phyloP scores from a whole-genome alignment of 1,139 yeast genomes.

The Lodderomyces pseudojiufengensis region DNA sequence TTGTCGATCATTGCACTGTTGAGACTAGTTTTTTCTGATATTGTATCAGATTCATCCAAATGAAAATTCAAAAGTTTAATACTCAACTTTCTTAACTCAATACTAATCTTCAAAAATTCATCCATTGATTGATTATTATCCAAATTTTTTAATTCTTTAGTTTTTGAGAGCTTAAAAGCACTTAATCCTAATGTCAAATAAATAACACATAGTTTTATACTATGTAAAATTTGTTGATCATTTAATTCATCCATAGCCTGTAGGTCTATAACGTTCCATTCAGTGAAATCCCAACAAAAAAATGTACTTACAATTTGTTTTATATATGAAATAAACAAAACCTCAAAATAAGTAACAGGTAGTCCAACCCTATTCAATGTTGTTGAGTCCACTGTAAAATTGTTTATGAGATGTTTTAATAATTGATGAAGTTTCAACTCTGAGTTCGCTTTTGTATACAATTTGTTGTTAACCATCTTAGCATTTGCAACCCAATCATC shows the following conservation, averaged over 20 bases:
- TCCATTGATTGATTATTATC: constrained; percentile 20
- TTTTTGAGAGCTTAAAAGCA: constrained; percentile 19
- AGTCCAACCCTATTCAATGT: constrained; percentile 22
- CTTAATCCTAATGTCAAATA: constrained; percentile 27
- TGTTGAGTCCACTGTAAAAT: constrained; percentile 19
- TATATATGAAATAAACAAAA: constrained; percentile 28
- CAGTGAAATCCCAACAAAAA: constrained; percentile 21
- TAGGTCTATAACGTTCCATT: constrained; percentile 16
- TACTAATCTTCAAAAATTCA: constrained; percentile 27
- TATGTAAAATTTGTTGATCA: constrained; percentile 8
- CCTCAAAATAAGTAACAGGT: constrained; percentile 26
- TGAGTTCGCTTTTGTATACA: constrained; percentile 14
- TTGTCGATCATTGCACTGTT: constrained; percentile 10
- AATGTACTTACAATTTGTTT: constrained; percentile 31
- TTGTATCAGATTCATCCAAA: constrained; percentile 41
- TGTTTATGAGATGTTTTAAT: constrained; percentile 18
- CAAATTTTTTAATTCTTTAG: constrained; percentile 8
- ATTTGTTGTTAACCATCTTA: constrained; percentile 17
- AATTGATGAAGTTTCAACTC: constrained; percentile 16
- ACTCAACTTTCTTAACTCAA: constrained; percentile 37
- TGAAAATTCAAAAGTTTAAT: constrained; percentile 37
- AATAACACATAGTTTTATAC: constrained; percentile 25
- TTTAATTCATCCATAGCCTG: constrained; percentile 11
- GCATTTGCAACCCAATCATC: constrained; percentile 39
- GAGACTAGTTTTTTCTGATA: constrained; percentile 14